Conservation (phyloP, 1,284 basidiomycete species). For the Cryptococcus maquisensis region DNA sequence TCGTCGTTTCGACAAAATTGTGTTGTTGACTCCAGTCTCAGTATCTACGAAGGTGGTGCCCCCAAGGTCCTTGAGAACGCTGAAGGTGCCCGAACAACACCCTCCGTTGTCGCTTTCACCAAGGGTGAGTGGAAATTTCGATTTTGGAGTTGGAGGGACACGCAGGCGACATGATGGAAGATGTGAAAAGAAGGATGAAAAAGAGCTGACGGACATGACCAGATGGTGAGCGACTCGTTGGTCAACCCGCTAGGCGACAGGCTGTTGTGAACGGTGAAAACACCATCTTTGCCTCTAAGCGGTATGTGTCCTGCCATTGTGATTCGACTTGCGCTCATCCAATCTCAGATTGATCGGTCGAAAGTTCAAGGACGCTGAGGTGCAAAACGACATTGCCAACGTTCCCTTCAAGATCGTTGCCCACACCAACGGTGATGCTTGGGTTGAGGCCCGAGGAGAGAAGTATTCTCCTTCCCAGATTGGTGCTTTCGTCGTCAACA, state of each 20-base stretch:
- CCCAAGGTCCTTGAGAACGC: slow-evolving; percentile 95
- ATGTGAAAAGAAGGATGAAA: neutral
- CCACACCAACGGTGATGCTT: slow-evolving; percentile 59
- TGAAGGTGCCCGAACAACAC: slow-evolving; percentile 95
- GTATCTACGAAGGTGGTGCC: slow-evolving; percentile 89
- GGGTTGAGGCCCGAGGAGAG: slow-evolving; percentile 67
- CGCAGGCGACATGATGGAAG: no score
- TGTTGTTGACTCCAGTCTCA: slow-evolving; percentile 1
- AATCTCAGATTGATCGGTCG: slow-evolving; percentile 70
- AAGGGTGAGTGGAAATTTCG: slow-evolving; percentile 56
- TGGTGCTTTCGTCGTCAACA: slow-evolving; percentile 78
- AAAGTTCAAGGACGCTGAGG: slow-evolving; percentile 88
- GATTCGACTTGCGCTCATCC: neutral
- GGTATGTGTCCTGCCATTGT: slow-evolving; percentile 43
- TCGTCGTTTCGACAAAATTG: neutral
- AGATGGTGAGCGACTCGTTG: slow-evolving; percentile 83
- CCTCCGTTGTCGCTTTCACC: slow-evolving; percentile 97
- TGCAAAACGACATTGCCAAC: slow-evolving; percentile 75
- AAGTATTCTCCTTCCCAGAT: slow-evolving; percentile 60
- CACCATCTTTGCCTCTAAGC: slow-evolving; percentile 94
- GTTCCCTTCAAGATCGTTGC: slow-evolving; percentile 69
- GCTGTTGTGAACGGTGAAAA: slow-evolving; percentile 94
- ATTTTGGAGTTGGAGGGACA: neutral
- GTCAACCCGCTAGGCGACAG: slow-evolving; percentile 95
- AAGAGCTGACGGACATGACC: slow-evolving; percentile 1